phyloP scores from a whole-genome alignment of 257 asterid species.

The Apocynum venetum region DNA sequence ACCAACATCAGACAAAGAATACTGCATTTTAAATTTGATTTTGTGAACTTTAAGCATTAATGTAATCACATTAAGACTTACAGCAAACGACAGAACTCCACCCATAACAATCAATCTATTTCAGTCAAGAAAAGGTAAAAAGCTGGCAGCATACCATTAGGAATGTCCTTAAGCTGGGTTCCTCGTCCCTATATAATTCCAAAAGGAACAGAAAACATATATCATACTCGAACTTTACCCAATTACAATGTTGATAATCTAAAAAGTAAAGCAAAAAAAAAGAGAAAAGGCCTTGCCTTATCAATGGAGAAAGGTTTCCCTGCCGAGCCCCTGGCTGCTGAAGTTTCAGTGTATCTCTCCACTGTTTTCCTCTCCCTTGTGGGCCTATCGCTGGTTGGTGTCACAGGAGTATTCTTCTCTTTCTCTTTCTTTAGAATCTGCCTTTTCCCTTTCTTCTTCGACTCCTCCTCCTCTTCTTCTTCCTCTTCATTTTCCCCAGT shows the following conservation, averaged over 20 bases:
- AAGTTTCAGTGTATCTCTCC: conserved; percentile 55
- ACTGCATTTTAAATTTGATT: neutral
- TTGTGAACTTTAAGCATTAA: neutral
- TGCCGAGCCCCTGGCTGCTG: conserved; percentile 33
- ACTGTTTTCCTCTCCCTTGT: conserved; percentile 86
- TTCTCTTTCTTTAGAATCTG: conserved; percentile 1
- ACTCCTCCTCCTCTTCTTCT: neutral
- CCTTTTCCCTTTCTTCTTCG: conserved; percentile 9
- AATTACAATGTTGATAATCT: neutral
- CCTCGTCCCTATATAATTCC: conserved; percentile 66
- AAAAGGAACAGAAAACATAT: neutral
- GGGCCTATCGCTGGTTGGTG: conserved; percentile 49
- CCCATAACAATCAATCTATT: neutral
- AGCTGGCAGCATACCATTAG: conserved; percentile 50
- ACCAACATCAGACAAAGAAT: neutral
- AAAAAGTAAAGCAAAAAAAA: neutral
- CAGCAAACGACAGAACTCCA: neutral
- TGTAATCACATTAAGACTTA: neutral
- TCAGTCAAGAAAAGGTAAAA: conserved; percentile 4
- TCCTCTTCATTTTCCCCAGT: conserved; percentile 10
- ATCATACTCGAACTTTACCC: neutral
- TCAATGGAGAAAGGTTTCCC: conserved; percentile 58
- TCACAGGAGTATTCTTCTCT: conserved; percentile 32
- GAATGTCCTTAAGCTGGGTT: conserved; percentile 74
- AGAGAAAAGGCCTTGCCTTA: conserved; percentile 40